Evolutionary conservation across 2,329 filamentous ascomycete genomes (phyloP).

Genomic region (Drechslerella dactyloides): DNA sequence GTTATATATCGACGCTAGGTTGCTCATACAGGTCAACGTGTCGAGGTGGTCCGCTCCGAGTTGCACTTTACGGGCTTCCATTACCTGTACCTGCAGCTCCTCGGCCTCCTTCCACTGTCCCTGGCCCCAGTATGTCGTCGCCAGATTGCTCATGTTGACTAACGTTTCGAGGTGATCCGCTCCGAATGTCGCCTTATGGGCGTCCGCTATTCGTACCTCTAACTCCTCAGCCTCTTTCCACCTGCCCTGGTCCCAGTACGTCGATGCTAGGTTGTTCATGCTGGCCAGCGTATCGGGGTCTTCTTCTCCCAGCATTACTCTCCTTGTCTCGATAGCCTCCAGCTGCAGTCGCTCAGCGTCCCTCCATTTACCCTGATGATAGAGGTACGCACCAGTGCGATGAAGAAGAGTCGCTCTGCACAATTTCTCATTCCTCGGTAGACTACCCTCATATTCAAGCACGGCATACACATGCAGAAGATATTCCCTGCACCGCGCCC

Average conservation of each 20-base stretch:
- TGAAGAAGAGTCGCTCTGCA: not conserved
- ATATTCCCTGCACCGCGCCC: conserved; percentile 16
- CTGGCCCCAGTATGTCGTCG: conserved; percentile 25
- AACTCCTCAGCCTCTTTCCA: conserved; percentile 32
- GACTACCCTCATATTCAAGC: conserved; percentile 44
- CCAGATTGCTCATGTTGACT: conserved; percentile 19
- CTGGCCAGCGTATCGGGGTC: conserved; percentile 39
- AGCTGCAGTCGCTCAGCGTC: conserved; percentile 30
- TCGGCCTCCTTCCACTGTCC: conserved; percentile 35
- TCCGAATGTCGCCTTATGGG: conserved; percentile 50
- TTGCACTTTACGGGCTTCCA: conserved; percentile 20
- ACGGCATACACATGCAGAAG: conserved; percentile 44
- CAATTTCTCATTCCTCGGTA: not conserved
- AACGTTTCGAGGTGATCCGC: conserved; percentile 40
- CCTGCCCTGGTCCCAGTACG: conserved; percentile 11
- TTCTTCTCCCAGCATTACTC: conserved; percentile 23
- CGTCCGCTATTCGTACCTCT: not conserved
- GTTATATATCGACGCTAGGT: conserved; percentile 15
- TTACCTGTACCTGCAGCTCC: conserved; percentile 16
- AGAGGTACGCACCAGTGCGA: not conserved
- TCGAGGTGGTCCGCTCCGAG: conserved; percentile 38
- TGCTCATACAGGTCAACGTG: conserved; percentile 29
- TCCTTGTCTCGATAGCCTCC: conserved; percentile 19
- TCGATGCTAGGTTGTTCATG: conserved; percentile 29
- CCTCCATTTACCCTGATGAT: conserved; percentile 15